A percentile compares a stretch with the other conserved stretches of the same genome.
Conservation (phyloP, 306 rosid genomes). For the Crataegus laevigata region DNA sequence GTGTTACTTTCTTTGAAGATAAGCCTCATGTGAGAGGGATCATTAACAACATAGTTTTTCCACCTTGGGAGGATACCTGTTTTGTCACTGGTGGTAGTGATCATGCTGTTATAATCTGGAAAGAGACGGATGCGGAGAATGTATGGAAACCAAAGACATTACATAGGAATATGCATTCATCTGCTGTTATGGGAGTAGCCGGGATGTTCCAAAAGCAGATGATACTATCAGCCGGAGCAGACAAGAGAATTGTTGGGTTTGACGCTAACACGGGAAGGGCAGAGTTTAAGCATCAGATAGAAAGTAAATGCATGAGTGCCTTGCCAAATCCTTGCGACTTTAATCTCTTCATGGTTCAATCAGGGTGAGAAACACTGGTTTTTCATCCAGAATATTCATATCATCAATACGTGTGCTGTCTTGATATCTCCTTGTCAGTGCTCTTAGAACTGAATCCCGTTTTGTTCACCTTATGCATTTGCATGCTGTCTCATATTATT, state of each 20-base stretch:
- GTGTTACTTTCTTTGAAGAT: slow-evolving; percentile 65
- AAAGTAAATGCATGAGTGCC: slow-evolving; percentile 86
- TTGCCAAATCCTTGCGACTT: slow-evolving; percentile 77
- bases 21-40: slow-evolving; percentile 93
- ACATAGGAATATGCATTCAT: slow-evolving; percentile 75
- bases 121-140: slow-evolving; percentile 50
- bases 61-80: slow-evolving; percentile 72
- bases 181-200: slow-evolving; percentile 98
- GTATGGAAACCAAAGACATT: slow-evolving; percentile 79
- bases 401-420: not conserved
- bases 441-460: not conserved
- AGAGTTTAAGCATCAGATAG: slow-evolving; percentile 79
- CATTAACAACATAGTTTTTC: slow-evolving; percentile 68
- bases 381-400: slow-evolving; percentile 4
- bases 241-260: slow-evolving; percentile 73
- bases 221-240: slow-evolving; percentile 88
- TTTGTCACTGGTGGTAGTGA: slow-evolving; percentile 93
- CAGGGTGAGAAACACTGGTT: slow-evolving; percentile 42
- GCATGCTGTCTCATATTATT: not conserved
- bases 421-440: not conserved
- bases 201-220: slow-evolving; percentile 82
- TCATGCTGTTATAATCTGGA: slow-evolving; percentile 86
- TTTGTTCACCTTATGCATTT: not conserved
- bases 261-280: slow-evolving; percentile 59
- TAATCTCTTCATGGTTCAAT: slow-evolving; percentile 85